phyloP scores from a whole-genome alignment of 257 asterid species.

The Ocimum tenuiflorum region DNA sequence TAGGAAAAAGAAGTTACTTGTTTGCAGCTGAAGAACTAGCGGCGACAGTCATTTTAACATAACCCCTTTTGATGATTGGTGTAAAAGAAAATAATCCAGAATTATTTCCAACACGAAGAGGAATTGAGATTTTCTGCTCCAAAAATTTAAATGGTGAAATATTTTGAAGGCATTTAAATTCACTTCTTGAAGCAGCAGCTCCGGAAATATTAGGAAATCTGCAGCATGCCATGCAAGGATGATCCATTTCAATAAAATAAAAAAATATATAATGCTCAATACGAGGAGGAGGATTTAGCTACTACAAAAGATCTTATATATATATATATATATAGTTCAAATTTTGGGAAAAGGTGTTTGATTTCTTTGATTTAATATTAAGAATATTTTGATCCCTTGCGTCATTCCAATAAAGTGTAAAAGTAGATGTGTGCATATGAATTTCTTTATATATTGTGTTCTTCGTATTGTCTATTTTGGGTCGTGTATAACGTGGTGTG shows the following conservation, averaged over 20 bases:
- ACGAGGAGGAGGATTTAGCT: too few relatives aligned
- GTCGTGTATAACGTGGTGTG: background rate
- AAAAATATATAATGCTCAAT: too few relatives aligned
- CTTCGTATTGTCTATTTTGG: background rate
- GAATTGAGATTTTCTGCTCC: constrained; percentile 8
- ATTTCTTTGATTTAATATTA: constrained; percentile 3
- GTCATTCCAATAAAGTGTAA: background rate
- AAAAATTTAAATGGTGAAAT: constrained; percentile 12
- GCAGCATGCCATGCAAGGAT: constrained; percentile 20
- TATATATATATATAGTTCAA: background rate
- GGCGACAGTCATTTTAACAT: constrained; percentile 4
- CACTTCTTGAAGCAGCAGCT: background rate
- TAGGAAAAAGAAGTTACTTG: constrained; percentile 25
- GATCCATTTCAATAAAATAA: constrained; percentile 24
- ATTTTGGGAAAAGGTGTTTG: constrained; percentile 1
- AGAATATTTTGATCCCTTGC: constrained; percentile 18
- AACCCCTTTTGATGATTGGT: constrained; percentile 23
- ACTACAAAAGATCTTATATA: too few relatives aligned
- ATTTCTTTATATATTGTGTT: background rate
- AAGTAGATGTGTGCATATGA: too few relatives aligned
- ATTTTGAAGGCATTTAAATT: constrained; percentile 14
- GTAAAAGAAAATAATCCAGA: constrained; percentile 19
- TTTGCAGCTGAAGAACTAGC: constrained; percentile 64
- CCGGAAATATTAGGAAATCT: constrained; percentile 17
- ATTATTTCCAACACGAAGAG: constrained; percentile 12